These are phyloP conservation scores for Stachybotrys elegans DNA, from an alignment of 2,329 filamentous ascomycete genomes.

Conservation along the genomic window DNA sequence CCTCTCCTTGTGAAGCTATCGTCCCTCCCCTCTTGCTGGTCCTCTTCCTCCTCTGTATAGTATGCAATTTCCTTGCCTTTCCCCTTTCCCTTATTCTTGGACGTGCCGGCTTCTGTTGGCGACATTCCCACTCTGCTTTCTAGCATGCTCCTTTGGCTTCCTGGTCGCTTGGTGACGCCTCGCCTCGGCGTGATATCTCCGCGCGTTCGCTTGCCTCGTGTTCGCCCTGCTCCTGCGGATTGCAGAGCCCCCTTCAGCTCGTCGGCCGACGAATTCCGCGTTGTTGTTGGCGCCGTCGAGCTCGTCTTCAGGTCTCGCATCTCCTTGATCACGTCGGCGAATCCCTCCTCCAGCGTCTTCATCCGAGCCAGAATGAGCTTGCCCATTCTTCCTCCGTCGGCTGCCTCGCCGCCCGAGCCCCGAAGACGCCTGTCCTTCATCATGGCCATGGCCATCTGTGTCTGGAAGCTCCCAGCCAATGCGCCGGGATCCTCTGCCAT, in stretches of 20 bases:
- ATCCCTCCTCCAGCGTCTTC: slow-evolving; percentile 89
- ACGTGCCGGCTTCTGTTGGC: slow-evolving; percentile 19
- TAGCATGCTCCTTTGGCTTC: slow-evolving; percentile 36
- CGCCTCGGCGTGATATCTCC: slow-evolving; percentile 15
- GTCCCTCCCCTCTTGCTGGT: slow-evolving; percentile 22
- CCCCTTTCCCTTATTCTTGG: no score
- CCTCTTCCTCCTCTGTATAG: slow-evolving; percentile 29
- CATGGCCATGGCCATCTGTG: slow-evolving; percentile 70
- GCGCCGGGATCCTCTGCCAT: slow-evolving; percentile 57
- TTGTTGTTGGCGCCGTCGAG: slow-evolving; percentile 41
- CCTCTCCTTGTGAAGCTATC: slow-evolving; percentile 24
- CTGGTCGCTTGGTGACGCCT: slow-evolving; percentile 21
- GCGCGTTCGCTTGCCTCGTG: slow-evolving; percentile 13
- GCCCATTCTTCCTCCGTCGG: slow-evolving; percentile 63
- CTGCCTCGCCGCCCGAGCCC: slow-evolving; percentile 30
- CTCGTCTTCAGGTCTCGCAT: slow-evolving; percentile 59
- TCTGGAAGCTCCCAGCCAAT: slow-evolving; percentile 72
- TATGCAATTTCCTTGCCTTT: slow-evolving; percentile 44
- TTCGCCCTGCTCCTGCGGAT: slow-evolving; percentile 29
- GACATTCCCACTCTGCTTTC: slow-evolving; percentile 27
- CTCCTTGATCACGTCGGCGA: slow-evolving; percentile 79
- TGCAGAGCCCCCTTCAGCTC: slow-evolving; percentile 20
- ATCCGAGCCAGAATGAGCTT: slow-evolving; percentile 82
- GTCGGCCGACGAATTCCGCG: slow-evolving; percentile 47
- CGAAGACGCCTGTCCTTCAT: slow-evolving; percentile 52